phyloP scores from a whole-genome alignment of 148 eudicot species.

The Hydrangea macrophylla region DNA sequence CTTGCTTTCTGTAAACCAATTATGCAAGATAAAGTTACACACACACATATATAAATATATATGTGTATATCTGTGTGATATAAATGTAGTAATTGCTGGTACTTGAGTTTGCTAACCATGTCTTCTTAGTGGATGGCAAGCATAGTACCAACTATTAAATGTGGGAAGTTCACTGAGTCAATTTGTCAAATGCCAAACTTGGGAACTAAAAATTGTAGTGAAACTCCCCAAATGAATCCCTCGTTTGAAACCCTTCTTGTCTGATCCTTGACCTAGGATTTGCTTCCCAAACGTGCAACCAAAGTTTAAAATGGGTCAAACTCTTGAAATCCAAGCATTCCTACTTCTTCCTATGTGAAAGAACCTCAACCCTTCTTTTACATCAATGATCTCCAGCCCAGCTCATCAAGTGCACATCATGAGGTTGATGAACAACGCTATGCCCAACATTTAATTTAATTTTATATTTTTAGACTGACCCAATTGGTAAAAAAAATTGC shows the following conservation, averaged over 20 bases:
- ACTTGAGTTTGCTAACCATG: constrained; percentile 19
- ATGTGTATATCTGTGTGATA: no score
- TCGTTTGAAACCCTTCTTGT: constrained; percentile 50
- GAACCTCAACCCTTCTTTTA: background rate
- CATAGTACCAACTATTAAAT: constrained; percentile 19
- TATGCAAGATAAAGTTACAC: constrained; percentile 19
- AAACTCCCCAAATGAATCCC: constrained; percentile 39
- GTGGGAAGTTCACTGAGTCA: constrained; percentile 32
- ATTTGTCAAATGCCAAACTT: constrained; percentile 43
- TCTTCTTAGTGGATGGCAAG: constrained; percentile 30
- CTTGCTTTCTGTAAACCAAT: constrained; percentile 33
- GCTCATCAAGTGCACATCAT: background rate
- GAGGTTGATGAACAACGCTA: no score
- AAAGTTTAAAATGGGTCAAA: constrained; percentile 32
- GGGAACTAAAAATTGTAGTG: constrained; percentile 26
- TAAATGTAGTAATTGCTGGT: background rate
- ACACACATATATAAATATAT: no score
- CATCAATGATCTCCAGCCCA: background rate
- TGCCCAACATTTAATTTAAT: no score
- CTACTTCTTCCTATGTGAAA: constrained; percentile 9
- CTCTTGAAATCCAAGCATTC: constrained; percentile 41
- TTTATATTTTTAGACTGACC: no score
- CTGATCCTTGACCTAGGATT: constrained; percentile 48
- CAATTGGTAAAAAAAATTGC: no score
- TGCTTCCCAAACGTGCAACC: constrained; percentile 66